Evolutionary conservation across 257 asterid genomes (phyloP), one percentile per base, ranked within the genome.

Genomic region (Petrea volubilis): DNA sequence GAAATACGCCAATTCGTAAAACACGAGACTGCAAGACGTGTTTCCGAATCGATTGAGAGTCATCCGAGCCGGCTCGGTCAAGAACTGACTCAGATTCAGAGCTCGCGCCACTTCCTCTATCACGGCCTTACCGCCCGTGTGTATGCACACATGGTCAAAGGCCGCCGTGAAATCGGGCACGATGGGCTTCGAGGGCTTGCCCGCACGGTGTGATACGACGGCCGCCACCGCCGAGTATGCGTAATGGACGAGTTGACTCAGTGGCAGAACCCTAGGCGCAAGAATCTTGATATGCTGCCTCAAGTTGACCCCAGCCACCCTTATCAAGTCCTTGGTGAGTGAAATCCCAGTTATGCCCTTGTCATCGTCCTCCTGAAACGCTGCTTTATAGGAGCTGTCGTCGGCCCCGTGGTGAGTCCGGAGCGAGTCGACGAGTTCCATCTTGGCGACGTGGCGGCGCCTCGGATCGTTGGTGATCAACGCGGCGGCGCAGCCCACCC

Each of bases 1-100:
- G 44, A 88, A 84, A 78, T 90, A 90, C 61, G 91, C 91, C 76
- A 86, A 59, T 62, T 88, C 97, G 56, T 90, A 90, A 13, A 88
- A 83, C 27, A 83, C 90, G 9, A 83, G 86, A 50, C 96, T 88
- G 1, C 90, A 70, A 5, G 91, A 90, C 43, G 91, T 84, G 84
- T 88, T 90, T 0, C 97, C 97, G 46, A 90, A 90, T 43, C 97
- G 77, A 51, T 84, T 61, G 56, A 88, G 55, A 44, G 70, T 80
- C 96, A 88, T 90, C 14, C 85, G 62, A 64, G 96, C 96, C 6
- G 93, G 89, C 81, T 87, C 94, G 0, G 83, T 85, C 9, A 79
- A 81, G 2, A 77, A 74, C 0, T 81, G 80, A 0, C 72, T 47
- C 9, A 86, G 74, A 20, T 29, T 70, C 53, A 90, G 5, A 3